Evolutionary conservation across 2,329 filamentous ascomycete species (phyloP).

Genomic region (Lachnellula suecica): DNA sequence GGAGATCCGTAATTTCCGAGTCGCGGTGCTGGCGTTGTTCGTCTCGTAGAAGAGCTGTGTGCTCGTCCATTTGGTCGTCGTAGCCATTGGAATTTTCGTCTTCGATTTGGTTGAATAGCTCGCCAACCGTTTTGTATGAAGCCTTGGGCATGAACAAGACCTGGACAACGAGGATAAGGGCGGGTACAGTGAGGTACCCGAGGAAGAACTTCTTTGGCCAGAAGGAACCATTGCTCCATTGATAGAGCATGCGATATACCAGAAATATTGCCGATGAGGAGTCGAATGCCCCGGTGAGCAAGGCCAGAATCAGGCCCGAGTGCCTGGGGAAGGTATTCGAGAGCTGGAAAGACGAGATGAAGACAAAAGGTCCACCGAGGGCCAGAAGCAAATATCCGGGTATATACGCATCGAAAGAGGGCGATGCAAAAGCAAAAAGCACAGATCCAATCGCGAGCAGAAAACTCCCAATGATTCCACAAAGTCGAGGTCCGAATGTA

Average conservation of each 20-base stretch:
- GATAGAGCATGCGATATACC: conserved; percentile 69
- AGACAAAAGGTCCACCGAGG: conserved; percentile 77
- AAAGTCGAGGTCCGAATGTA: conserved; percentile 74
- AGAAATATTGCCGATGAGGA: conserved; percentile 78
- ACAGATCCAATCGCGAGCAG: conserved; percentile 70
- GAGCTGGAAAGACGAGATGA: conserved; percentile 80
- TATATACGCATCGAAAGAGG: conserved; percentile 72
- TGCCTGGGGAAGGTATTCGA: conserved; percentile 79
- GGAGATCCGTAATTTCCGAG: conserved; percentile 69
- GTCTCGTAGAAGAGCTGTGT: conserved; percentile 37
- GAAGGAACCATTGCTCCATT: conserved; percentile 55
- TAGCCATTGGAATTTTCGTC: conserved; percentile 39
- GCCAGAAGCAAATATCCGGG: conserved; percentile 75
- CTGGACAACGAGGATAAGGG: conserved; percentile 64
- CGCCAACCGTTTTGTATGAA: conserved; percentile 82
- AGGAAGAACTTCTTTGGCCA: conserved; percentile 70
- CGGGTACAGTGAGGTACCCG: conserved; percentile 68
- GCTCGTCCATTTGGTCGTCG: conserved; percentile 58
- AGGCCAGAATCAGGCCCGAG: conserved; percentile 76
- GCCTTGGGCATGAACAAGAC: conserved; percentile 70
- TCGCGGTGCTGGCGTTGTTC: conserved; percentile 45
- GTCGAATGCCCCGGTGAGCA: conserved; percentile 81
- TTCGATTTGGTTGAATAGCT: conserved; percentile 74
- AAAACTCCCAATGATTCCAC: conserved; percentile 68
- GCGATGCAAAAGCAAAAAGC: conserved; percentile 66